Evolutionary conservation across 208 protist species (phyloP).

Genomic region (Acanthamoeba rhysodes): DNA sequence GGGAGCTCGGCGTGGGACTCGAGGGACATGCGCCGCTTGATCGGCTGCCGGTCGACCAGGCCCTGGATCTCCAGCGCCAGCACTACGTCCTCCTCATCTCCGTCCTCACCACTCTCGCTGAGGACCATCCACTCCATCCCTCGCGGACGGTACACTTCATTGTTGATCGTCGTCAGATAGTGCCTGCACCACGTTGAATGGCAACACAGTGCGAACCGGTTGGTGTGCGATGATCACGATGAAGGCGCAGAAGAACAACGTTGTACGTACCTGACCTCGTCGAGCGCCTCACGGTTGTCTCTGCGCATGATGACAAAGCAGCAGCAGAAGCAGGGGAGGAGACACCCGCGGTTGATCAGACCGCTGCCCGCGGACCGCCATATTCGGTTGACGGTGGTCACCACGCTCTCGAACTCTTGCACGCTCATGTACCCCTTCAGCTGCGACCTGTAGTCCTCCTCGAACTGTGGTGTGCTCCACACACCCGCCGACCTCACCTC

Average conservation of each 20-base stretch:
- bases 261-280: neutral
- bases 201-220: neutral
- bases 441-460: conserved; percentile 31
- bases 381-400: conserved; percentile 8
- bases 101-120: conserved; percentile 23
- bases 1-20: neutral
- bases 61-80: conserved; percentile 42
- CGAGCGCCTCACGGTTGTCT: conserved; percentile 7
- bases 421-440: neutral
- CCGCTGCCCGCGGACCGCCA: conserved; percentile 16
- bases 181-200: neutral
- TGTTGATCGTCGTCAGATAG: neutral
- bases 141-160: neutral
- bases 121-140: conserved; percentile 13
- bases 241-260: neutral
- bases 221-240: neutral
- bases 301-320: conserved; percentile 16
- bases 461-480: conserved; percentile 20
- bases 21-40: conserved; percentile 38
- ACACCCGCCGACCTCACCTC: neutral
- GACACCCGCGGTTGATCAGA: conserved; percentile 1
- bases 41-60: conserved; percentile 30
- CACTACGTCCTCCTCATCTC: conserved; percentile 33
- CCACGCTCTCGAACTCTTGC: neutral
- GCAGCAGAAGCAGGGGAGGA: neutral